Evolutionary conservation across 2,329 filamentous ascomycete species (phyloP).

Genomic region (Rhytidhysteron rufulum): DNA sequence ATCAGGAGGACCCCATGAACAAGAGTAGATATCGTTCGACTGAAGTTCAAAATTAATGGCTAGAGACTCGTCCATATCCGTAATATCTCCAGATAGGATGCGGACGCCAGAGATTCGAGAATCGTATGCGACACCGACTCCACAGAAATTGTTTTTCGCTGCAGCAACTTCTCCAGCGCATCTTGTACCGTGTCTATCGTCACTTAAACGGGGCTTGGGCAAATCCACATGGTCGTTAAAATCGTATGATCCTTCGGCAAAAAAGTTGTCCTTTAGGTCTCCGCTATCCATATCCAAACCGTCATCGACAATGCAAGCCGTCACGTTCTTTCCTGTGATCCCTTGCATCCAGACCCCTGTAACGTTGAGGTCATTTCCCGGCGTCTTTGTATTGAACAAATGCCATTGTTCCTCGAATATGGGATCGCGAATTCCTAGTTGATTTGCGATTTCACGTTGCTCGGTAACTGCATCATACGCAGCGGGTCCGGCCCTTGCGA

Average conservation of each 20-base stretch:
- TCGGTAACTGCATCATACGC: slow-evolving; percentile 47
- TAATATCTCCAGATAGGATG: slow-evolving; percentile 86
- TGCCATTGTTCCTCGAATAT: slow-evolving; percentile 97
- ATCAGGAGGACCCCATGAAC: slow-evolving; percentile 96
- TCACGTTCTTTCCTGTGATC: slow-evolving; percentile 83
- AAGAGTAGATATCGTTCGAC: slow-evolving; percentile 95
- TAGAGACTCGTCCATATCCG: slow-evolving; percentile 85
- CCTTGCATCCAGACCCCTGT: slow-evolving; percentile 88
- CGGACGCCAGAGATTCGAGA: slow-evolving; percentile 86
- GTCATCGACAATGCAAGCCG: slow-evolving; percentile 93
- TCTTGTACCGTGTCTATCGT: slow-evolving; percentile 87
- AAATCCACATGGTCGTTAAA: slow-evolving; percentile 83
- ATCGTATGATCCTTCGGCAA: slow-evolving; percentile 86
- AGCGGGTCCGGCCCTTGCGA: slow-evolving; percentile 16
- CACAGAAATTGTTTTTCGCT: slow-evolving; percentile 87
- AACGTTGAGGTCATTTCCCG: slow-evolving; percentile 94
- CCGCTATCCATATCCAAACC: slow-evolving; percentile 93
- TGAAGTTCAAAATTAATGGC: slow-evolving; percentile 91
- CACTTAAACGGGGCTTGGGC: slow-evolving; percentile 74
- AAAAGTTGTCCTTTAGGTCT: slow-evolving; percentile 91
- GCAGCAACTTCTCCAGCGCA: slow-evolving; percentile 94
- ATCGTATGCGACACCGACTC: slow-evolving; percentile 93
- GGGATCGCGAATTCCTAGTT: slow-evolving; percentile 77
- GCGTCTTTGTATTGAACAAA: slow-evolving; percentile 74
- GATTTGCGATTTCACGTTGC: slow-evolving; percentile 41